Conservation (phyloP, 108 stramenopile genomes). For the Fistulifera pelliculosa region DNA sequence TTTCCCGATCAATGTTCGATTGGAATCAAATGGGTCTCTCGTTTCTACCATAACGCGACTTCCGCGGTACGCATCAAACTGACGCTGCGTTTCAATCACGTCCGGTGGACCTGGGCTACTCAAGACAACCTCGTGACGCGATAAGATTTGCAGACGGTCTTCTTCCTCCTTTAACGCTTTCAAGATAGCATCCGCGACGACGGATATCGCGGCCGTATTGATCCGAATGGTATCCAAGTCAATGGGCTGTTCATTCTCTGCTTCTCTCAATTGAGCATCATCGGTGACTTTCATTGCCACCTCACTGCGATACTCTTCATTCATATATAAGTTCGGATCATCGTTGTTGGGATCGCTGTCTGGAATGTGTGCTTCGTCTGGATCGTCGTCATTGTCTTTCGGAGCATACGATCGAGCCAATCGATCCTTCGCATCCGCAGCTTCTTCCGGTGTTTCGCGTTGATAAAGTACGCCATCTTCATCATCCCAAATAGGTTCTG, state of each 20-base stretch:
- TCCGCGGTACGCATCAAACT: constrained; percentile 58
- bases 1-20: constrained; percentile 64
- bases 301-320: constrained; percentile 28
- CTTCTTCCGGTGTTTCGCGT: constrained; percentile 31
- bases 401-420: constrained; percentile 2
- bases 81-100: constrained; percentile 62
- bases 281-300: constrained; percentile 16
- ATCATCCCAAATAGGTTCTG: constrained; percentile 24
- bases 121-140: constrained; percentile 66
- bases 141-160: constrained; percentile 43
- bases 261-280: constrained; percentile 8
- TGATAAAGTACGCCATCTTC: constrained; percentile 36
- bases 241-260: constrained; percentile 10
- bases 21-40: constrained; percentile 73
- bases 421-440: constrained; percentile 7
- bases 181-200: constrained; percentile 51
- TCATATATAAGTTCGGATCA: neutral
- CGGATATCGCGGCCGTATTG: constrained; percentile 50
- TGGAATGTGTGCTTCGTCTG: constrained; percentile 45
- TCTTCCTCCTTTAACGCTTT: constrained; percentile 57
- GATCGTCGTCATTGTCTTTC: constrained; percentile 27
- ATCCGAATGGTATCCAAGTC: constrained; percentile 23
- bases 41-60: constrained; percentile 65
- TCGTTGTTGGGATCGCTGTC: constrained; percentile 18
- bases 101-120: constrained; percentile 46